Conservation (phyloP, 1,284 basidiomycete genomes). For the Papiliotrema terrestris region DNA sequence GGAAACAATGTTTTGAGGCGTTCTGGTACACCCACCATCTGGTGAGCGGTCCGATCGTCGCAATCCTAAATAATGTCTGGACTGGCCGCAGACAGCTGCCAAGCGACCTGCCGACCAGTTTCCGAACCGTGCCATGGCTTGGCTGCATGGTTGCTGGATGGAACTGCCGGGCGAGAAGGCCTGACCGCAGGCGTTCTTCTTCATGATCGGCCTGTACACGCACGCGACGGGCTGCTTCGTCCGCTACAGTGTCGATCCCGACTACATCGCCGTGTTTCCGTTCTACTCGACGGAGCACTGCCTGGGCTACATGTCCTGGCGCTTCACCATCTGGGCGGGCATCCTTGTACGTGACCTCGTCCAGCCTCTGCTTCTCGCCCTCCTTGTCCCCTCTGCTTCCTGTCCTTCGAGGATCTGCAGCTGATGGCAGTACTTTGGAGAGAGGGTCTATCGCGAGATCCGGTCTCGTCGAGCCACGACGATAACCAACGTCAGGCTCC, state of each 20-base stretch:
- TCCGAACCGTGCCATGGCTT: no score
- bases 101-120: no score
- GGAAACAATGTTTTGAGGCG: constrained; percentile 79
- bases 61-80: no score
- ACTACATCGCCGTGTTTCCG: constrained; percentile 64
- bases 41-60: constrained; percentile 2
- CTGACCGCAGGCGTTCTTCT: constrained; percentile 65
- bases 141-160: no score
- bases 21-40: constrained; percentile 62
- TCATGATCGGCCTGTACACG: constrained; percentile 74
- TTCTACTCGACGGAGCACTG: constrained; percentile 79
- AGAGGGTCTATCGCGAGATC: constrained; percentile 74
- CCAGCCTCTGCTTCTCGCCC: no score
- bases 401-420: no score
- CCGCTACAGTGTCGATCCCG: constrained; percentile 68
- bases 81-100: no score
- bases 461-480: constrained; percentile 69
- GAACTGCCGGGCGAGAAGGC: no score
- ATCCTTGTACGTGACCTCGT: constrained; percentile 52
- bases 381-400: no score
- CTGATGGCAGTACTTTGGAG: constrained; percentile 62
- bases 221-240: constrained; percentile 92
- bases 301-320: constrained; percentile 80
- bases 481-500: constrained; percentile 58
- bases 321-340: constrained; percentile 80